Conservation (phyloP, 345 rosid species). For the Schrenkiella parvula region DNA sequence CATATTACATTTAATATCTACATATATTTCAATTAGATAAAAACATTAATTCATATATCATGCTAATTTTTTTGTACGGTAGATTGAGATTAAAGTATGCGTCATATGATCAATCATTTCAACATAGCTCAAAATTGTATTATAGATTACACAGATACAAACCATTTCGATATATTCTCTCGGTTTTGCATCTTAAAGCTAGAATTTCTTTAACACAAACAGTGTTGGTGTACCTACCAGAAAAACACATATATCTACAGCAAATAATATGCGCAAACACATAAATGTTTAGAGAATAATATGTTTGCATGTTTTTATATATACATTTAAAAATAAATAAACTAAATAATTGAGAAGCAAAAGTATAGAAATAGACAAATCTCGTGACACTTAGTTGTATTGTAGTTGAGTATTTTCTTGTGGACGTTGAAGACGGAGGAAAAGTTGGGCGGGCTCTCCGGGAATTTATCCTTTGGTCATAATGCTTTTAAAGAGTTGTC, state of each 20-base stretch:
- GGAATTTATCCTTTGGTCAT: conserved; percentile 6
- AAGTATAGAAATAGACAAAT: conserved; percentile 35
- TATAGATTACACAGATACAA: background rate
- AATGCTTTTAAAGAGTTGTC: conserved; percentile 23
- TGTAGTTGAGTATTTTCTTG: conserved; percentile 43
- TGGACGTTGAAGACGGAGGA: conserved; percentile 36
- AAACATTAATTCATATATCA: background rate
- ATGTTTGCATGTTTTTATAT: background rate
- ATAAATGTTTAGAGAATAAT: background rate
- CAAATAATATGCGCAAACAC: background rate
- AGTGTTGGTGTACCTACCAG: background rate
- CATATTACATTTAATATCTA: background rate
- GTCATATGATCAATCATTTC: background rate
- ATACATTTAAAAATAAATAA: background rate
- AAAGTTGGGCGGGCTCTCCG: conserved; percentile 21
- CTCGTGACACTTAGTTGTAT: conserved; percentile 82
- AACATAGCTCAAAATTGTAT: background rate
- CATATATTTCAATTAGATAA: background rate
- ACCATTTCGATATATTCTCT: background rate
- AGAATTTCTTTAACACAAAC: background rate
- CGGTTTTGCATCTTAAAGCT: background rate
- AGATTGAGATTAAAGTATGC: background rate
- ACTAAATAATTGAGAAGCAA: conserved; percentile 27
- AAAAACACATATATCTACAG: background rate
- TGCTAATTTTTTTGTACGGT: too few relatives aligned